Evolutionary conservation across 306 rosid genomes (phyloP).

Genomic region (Mucuna pruriens): DNA sequence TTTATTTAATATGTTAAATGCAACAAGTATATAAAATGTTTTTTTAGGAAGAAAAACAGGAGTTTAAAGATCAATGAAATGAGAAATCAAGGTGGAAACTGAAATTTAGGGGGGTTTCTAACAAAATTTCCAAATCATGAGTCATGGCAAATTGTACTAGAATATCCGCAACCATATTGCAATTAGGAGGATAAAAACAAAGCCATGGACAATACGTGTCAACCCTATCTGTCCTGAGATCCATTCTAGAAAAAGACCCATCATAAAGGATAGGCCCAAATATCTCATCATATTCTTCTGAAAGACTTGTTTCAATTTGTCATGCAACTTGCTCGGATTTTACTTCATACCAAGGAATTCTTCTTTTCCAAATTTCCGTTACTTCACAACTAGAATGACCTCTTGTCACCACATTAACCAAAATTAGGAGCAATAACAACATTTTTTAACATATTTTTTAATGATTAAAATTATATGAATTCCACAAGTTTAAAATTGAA

Average conservation of each 20-base stretch:
- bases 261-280: background rate
- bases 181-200: background rate
- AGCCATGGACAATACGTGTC: background rate
- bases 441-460: too few species aligned
- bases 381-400: background rate
- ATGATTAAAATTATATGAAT: too few species aligned
- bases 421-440: too few species aligned
- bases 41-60: too few species aligned
- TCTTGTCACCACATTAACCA: background rate
- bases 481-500: too few species aligned
- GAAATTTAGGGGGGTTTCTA: too few species aligned
- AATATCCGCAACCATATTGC: background rate
- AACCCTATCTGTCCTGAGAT: background rate
- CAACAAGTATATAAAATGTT: too few species aligned
- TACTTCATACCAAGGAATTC: background rate
- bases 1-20: too few species aligned
- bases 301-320: background rate
- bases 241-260: background rate
- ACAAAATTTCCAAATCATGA: too few species aligned
- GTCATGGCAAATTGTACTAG: background rate
- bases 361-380: background rate
- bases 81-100: too few species aligned
- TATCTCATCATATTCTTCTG: background rate
- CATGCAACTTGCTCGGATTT: background rate
- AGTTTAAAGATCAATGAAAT: too few species aligned